Evolutionary conservation across 768 basidiomycete species (phyloP).

Genomic region (Cystobasidium ongulense): DNA sequence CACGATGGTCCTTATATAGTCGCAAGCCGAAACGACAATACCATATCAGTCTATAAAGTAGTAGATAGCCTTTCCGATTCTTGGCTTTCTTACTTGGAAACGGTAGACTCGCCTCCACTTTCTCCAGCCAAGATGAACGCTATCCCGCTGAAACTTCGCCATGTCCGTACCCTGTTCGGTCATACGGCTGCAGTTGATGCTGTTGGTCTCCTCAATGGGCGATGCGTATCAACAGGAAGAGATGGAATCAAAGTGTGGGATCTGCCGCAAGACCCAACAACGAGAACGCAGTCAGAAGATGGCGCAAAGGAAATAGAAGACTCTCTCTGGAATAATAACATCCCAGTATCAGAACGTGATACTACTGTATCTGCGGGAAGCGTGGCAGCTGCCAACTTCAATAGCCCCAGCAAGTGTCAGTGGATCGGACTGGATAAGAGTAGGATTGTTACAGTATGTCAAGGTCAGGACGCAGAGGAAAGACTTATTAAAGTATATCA

Average conservation of each 20-base stretch:
- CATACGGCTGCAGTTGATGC: slow-evolving; percentile 23
- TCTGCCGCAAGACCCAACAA: not conserved
- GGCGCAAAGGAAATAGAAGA: not conserved
- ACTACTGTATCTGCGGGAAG: not conserved
- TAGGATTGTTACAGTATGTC: slow-evolving; percentile 17
- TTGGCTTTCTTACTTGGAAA: not conserved
- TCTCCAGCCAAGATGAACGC: slow-evolving; percentile 11
- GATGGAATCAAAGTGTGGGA: slow-evolving; percentile 30
- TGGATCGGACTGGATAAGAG: slow-evolving; percentile 21
- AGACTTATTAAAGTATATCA: slow-evolving; percentile 8
- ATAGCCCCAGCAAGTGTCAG: slow-evolving; percentile 6
- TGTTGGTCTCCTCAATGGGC: slow-evolving; percentile 7
- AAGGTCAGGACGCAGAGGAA: not conserved
- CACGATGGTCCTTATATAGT: slow-evolving; percentile 29
- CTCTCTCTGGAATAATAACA: not conserved
- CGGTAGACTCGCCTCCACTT: not conserved
- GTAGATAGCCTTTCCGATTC: not conserved
- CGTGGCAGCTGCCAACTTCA: not conserved
- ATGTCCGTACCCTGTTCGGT: slow-evolving; percentile 20
- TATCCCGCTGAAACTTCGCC: slow-evolving; percentile 13
- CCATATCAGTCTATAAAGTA: slow-evolving; percentile 19
- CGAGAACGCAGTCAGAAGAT: not conserved
- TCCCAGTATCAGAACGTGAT: not conserved
- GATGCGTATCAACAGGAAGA: slow-evolving; percentile 18
- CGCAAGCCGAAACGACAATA: slow-evolving; percentile 20